Base-by-base conservation (phyloP, 768 basidiomycete species). In the Gloeopeniophorella convolvens region DNA sequence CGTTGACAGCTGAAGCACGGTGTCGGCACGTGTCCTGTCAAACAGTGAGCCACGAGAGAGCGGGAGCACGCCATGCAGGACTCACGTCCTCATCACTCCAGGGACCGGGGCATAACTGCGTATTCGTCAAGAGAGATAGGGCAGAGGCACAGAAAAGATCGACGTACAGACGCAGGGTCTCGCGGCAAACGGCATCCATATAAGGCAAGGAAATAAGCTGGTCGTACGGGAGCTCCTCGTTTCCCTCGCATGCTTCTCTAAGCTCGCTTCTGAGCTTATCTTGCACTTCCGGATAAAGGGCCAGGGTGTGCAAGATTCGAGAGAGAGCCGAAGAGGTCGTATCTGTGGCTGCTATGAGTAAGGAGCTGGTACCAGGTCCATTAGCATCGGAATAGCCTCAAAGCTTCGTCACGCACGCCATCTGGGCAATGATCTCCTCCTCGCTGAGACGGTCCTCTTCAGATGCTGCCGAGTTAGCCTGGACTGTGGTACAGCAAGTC, bases 391-490 rank as follows among this genome's bases (percentile, higher is more conserved):
- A 7, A 4, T 3, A 37, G n/a, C n/a, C 12, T 12, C 16, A 23
- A 18, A 3, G n/a, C 23, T n/a, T 26, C 12, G 23, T 5, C 12
- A 3, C 56, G 23, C 36, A 59, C 68, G 61, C 60, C 56, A 67
- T 65, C 28, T 75, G 74, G 0, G 61, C 74, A 6, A 71, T 51
- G 1, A 77, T 48, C 54, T 75, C 72, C 21, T 66, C 62, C 15
- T 63, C 64, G 2, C 57, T 42, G 1, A 65, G 43, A 28, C 45
- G 45, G 31, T 65, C 64, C 11, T 54, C 57, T 11, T 57, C 59
- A 6, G 47, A 40, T 4, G 62, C 60, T 1, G 69, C 66, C 28
- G 66, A 60, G 51, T 74, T 75, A 7, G 66, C 72, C 51, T 65
- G 65, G 52, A 76, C 74, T 76, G 24, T 15, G 26, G 26, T 21